phyloP scores from a whole-genome alignment of 371 early-diverging fungal species.

The Rhizomucor pusillus region DNA sequence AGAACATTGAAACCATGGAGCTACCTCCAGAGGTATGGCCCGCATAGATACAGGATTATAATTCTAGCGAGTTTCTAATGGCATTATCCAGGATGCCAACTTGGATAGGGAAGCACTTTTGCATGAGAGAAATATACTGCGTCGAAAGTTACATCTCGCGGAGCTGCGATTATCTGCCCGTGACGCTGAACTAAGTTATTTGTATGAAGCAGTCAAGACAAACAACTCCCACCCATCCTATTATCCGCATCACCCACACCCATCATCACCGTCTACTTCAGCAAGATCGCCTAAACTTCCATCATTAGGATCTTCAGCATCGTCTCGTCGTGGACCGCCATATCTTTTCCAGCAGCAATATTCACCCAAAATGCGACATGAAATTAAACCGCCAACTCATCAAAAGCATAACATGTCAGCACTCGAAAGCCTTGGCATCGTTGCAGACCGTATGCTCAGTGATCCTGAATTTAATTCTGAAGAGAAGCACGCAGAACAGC shows the following conservation, averaged over 20 bases:
- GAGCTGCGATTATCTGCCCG: constrained; percentile 39
- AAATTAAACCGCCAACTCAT: constrained; percentile 10
- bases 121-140: constrained; percentile 25
- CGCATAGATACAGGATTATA: neutral
- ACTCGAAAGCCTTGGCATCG: constrained; percentile 32
- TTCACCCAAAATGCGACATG: constrained; percentile 33
- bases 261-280: constrained; percentile 6
- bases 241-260: constrained; percentile 14
- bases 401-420: constrained; percentile 11
- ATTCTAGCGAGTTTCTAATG: neutral
- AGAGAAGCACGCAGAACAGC: constrained; percentile 3
- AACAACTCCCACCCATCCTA: constrained; percentile 7
- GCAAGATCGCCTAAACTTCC: constrained; percentile 9
- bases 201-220: constrained; percentile 27
- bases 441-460: constrained; percentile 34
- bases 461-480: constrained; percentile 23
- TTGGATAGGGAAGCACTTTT: constrained; percentile 24
- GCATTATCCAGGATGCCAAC: constrained; percentile 15
- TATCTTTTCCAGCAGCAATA: constrained; percentile 49
- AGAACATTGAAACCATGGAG: constrained; percentile 31
- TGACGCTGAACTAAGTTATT: constrained; percentile 42
- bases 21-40: constrained; percentile 17
- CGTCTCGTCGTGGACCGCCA: constrained; percentile 25
- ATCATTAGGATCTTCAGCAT: constrained; percentile 5
- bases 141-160: constrained; percentile 37